Base-by-base conservation (phyloP, 169 alveolate species). In the Cryptosporidium canis region DNA sequence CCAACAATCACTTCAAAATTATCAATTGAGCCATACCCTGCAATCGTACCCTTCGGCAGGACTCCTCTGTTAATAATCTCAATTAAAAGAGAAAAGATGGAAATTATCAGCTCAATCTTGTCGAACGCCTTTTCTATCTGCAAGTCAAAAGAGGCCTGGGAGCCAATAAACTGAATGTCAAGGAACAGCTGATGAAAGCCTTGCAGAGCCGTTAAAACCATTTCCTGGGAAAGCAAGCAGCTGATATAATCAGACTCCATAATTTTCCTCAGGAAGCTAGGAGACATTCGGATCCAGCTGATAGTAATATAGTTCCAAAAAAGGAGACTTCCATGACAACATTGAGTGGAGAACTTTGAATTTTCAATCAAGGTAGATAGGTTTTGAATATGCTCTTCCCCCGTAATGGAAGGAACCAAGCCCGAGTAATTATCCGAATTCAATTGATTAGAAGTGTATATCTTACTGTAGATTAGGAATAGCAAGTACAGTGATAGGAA, bases 21-120 rank as follows among this genome's bases (percentile, higher is more conserved):
- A 39, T 77, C 87, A 14, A 58, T 77, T 29, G 87, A 77, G 9
- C 87, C 87, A 77, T 77, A 77, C 5, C 87, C 87, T 16, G 77
- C 87, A 41, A 77, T 35, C 55, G 64, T 56, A 35, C 61, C 61
- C n/a, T 77, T 61, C 14, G 87, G 87, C 33, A 77, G 14, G 16
- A 77, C 27, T 4, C 87, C 87, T 14, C 66, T 77, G 41, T 77
- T 41, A 3, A 61, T 77, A 21, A 77, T 43, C 61, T 77, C 63
- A 56, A 58, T 24, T 3, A 77, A 39, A 39, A 77, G 66, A 0
- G 87, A 77, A 77, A 77, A 58, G 6, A 77, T 24, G 9, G 87
- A 77, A 35, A 77, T n/a, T 41, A 77, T 14, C 11, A 77, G 43
- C 27, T 77, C 87, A 58, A 58, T 58, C 43, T 24, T 77, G 1